Base-by-base conservation (phyloP, 139 green algal genomes). In the Limnomonas spitsbergensis region DNA sequence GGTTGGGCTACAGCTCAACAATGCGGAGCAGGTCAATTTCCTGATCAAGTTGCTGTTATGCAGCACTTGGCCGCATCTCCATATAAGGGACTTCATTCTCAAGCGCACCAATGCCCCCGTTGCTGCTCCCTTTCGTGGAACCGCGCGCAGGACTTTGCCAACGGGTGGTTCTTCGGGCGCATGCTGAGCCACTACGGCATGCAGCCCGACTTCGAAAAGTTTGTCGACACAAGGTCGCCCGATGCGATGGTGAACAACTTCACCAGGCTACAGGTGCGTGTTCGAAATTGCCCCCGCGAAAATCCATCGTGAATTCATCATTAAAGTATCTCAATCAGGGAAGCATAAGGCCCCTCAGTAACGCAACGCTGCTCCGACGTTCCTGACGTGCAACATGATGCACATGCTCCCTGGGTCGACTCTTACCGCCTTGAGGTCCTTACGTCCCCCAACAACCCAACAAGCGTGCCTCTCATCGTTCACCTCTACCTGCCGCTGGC, bases 191-290 rank as follows among this genome's bases (percentile, higher is more conserved):
- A 78, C 1, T 88, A 83, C 40, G 84, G 88, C 56, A 75, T 95
- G 69, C 91, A 94, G 88, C 89, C 89, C 31, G 89, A 94, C 80
- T 87, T 92, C 29, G 78, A 87, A 1, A 75, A 86, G 38, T 95
- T 95, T 40, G 79, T 86, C 0, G 77, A 66, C 29, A 83, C 84
- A 52, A 20, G 39, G 2, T 87, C 78, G 31, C 89, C 89, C 2
- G 87, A 92, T 52, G 85, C 88, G 0, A 89, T 88, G 70, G 84
- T 94, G 61, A 91, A 90, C 40, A 95, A 95, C 80, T 94, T 90
- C 77, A 90, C 85, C 0, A 67, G 87, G 40, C 87, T 95, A 3
- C 89, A 93, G 88, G 88, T 90, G 9, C 26, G 52, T 27, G 27
- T 32, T 70, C 6, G 9, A 9, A 6, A 54, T 54, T 6, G 42